Evolutionary conservation across 176 grass and related monocot species (phyloP).

Genomic region (Zizania latifolia): DNA sequence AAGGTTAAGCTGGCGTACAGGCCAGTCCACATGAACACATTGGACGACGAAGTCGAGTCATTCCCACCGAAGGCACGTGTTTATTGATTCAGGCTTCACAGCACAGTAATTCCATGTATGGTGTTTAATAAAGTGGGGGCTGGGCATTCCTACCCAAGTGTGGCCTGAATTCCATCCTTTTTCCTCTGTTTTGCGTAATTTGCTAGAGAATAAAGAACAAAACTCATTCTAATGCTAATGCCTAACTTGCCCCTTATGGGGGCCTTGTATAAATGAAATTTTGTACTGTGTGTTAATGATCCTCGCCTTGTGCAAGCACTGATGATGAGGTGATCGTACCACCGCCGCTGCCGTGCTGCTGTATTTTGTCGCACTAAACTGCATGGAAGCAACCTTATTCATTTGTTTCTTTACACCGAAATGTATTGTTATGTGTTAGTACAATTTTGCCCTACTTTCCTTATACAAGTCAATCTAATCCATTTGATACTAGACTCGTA

Average conservation of each 20-base stretch:
- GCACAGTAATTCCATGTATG: slow-evolving; percentile 7
- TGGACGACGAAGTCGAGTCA: slow-evolving; percentile 68
- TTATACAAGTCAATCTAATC: too few relatives aligned
- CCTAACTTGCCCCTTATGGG: not conserved
- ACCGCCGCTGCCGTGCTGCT: too few relatives aligned
- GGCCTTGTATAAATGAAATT: slow-evolving; percentile 27
- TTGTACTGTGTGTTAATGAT: not conserved
- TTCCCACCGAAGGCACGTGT: slow-evolving; percentile 86
- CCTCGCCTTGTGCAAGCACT: too few relatives aligned
- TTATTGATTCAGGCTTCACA: slow-evolving; percentile 33
- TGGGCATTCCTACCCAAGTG: slow-evolving; percentile 26
- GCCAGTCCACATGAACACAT: slow-evolving; percentile 83
- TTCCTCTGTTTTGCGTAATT: slow-evolving; percentile 3
- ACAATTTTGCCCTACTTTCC: not conserved
- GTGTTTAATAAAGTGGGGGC: slow-evolving; percentile 31
- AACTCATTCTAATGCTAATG: slow-evolving; percentile 11
- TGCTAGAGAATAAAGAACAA: slow-evolving; percentile 17
- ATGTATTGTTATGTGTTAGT: not conserved
- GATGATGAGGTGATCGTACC: too few relatives aligned
- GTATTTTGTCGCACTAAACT: too few relatives aligned
- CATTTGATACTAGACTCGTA: too few relatives aligned
- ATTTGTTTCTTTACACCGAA: not conserved
- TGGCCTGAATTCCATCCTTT: not conserved
- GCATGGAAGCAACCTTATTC: not conserved
- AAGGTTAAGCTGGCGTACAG: slow-evolving; percentile 74